phyloP scores from a whole-genome alignment of 1,284 basidiomycete genomes.

The Tetrapyrgos nigripes region DNA sequence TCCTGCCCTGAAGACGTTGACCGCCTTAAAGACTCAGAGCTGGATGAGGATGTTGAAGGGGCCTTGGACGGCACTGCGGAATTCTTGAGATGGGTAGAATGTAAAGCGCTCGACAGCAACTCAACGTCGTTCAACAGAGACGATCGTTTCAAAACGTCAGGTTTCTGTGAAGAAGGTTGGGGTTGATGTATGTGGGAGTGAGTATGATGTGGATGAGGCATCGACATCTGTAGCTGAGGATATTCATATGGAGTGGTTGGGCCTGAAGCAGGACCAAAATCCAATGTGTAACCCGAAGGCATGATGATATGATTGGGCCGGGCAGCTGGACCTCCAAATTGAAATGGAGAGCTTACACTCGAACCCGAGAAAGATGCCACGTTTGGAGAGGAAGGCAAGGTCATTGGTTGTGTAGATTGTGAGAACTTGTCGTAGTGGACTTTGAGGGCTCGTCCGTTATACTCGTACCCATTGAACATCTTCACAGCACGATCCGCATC shows the following conservation, averaged over 20 bases:
- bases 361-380: conserved; percentile 3
- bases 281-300: conserved; percentile 36
- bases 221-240: conserved; percentile 27
- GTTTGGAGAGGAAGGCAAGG: conserved; percentile 36
- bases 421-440: conserved; percentile 87
- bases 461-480: conserved; percentile 92
- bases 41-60: conserved; percentile 24
- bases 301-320: conserved; percentile 38
- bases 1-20: conserved; percentile 5
- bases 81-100: conserved; percentile 8
- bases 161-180: conserved; percentile 4
- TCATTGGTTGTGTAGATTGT: conserved; percentile 42
- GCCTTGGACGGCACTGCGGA: conserved; percentile 16
- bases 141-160: background rate
- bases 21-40: conserved; percentile 12
- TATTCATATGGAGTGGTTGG: conserved; percentile 51
- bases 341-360: background rate
- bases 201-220: conserved; percentile 18
- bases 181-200: conserved; percentile 19
- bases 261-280: conserved; percentile 41
- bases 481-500: conserved; percentile 89
- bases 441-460: conserved; percentile 83
- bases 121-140: conserved; percentile 6
- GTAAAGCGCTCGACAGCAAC: conserved; percentile 7
- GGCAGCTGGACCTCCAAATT: background rate